Evolutionary conservation across 2,329 filamentous ascomycete genomes (phyloP).

Genomic region (Ophiostoma ulmi): DNA sequence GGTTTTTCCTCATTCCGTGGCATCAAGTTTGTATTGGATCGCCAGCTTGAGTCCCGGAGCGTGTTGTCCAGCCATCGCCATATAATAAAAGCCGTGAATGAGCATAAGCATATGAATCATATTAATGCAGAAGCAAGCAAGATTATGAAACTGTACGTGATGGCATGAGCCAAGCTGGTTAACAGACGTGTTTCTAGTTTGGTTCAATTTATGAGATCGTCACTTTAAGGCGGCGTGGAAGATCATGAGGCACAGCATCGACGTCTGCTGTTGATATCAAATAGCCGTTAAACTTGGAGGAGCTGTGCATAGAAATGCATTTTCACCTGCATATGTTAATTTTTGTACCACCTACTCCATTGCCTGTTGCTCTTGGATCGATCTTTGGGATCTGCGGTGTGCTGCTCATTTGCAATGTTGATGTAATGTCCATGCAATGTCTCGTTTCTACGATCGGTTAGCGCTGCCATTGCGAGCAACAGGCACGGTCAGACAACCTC

Average conservation of each 20-base stretch:
- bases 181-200: not conserved
- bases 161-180: not conserved
- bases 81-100: not conserved
- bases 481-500: not conserved
- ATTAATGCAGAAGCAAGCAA: not conserved
- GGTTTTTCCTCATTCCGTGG: too few relatives aligned
- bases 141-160: not conserved
- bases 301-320: not conserved
- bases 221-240: not conserved
- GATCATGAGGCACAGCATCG: slow-evolving; percentile 1
- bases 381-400: too few relatives aligned
- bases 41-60: not conserved
- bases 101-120: not conserved
- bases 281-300: not conserved
- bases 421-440: too few relatives aligned
- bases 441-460: too few relatives aligned
- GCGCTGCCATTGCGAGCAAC: not conserved
- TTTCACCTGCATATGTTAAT: not conserved
- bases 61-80: not conserved
- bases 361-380: too few relatives aligned
- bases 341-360: too few relatives aligned
- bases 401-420: too few relatives aligned
- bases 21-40: not conserved
- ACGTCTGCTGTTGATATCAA: not conserved
- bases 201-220: not conserved